Percentiles rank a stretch among this genome's conserved stretches.
These are phyloP conservation scores for Croton laevigatus DNA, from an alignment of 441 rosid genomes.

Conservation along the genomic window DNA sequence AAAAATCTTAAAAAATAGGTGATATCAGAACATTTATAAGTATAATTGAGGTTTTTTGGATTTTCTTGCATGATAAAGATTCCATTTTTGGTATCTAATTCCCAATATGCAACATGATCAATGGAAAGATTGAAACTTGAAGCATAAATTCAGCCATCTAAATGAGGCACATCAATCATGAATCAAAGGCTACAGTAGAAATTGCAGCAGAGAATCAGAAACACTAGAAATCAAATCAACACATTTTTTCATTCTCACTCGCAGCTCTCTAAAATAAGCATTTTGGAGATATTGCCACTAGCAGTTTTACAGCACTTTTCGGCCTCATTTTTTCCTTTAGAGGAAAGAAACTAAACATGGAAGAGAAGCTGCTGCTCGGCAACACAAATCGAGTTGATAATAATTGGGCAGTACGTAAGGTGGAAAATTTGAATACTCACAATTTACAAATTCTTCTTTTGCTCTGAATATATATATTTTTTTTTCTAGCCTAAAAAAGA, in stretches of 20 bases:
- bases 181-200: too few relatives aligned
- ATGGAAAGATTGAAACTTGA: background rate
- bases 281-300: background rate
- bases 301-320: constrained; percentile 15
- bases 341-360: constrained; percentile 13
- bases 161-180: too few relatives aligned
- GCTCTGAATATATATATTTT: constrained; percentile 29
- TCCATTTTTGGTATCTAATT: too few relatives aligned
- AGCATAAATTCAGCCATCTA: too few relatives aligned
- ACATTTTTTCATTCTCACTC: too few relatives aligned
- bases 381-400: constrained; percentile 22
- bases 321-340: constrained; percentile 26
- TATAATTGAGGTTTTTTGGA: too few relatives aligned
- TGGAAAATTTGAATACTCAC: constrained; percentile 34
- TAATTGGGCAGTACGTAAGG: constrained; percentile 24
- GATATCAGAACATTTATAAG: too few relatives aligned
- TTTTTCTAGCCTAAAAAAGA: constrained; percentile 36
- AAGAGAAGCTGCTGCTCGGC: constrained; percentile 22
- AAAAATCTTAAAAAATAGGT: too few relatives aligned
- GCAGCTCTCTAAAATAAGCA: too few relatives aligned
- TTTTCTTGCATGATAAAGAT: too few relatives aligned
- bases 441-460: constrained; percentile 44
- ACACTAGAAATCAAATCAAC: too few relatives aligned
- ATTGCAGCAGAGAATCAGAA: too few relatives aligned
- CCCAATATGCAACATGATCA: background rate